Evolutionary conservation across 768 basidiomycete genomes (phyloP).

Genomic region (Mycena belliarum): DNA sequence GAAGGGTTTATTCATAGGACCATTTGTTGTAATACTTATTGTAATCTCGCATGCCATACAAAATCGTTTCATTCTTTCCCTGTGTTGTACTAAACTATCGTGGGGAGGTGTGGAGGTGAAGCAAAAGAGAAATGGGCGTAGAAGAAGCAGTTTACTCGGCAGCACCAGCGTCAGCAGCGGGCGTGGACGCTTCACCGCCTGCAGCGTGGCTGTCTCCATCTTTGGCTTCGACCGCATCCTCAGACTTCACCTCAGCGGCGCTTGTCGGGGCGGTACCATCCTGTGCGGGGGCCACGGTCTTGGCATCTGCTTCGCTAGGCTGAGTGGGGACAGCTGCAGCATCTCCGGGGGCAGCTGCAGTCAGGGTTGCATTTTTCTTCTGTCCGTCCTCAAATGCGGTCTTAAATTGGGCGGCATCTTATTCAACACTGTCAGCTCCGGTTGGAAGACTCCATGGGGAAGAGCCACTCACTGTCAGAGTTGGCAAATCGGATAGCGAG

Average conservation of each 20-base stretch:
- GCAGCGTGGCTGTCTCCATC: constrained; percentile 21
- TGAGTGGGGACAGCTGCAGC: constrained; percentile 19
- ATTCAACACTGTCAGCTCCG: constrained; percentile 9
- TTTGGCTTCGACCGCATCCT: constrained; percentile 32
- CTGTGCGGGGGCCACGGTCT: constrained; percentile 17
- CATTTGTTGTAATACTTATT: constrained; percentile 16
- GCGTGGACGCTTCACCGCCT: constrained; percentile 25
- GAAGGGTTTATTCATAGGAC: neutral
- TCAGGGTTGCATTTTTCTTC: constrained; percentile 57
- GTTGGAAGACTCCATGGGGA: neutral
- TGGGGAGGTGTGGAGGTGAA: neutral
- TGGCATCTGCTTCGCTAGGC: constrained; percentile 15
- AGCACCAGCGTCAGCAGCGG: constrained; percentile 14
- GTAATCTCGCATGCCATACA: constrained; percentile 14
- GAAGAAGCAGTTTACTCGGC: constrained; percentile 9
- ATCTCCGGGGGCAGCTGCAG: constrained; percentile 24
- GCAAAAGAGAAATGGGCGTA: neutral
- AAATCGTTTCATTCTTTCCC: constrained; percentile 16
- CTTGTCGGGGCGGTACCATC: constrained; percentile 17
- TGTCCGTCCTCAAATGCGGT: constrained; percentile 84
- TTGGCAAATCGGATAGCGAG: constrained; percentile 98
- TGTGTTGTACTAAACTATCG: constrained; percentile 21
- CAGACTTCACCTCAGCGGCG: constrained; percentile 28
- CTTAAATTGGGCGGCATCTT: constrained; percentile 92
- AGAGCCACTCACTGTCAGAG: constrained; percentile 72